Percentiles rank a stretch among this genome's conserved stretches.
Evolutionary conservation across 2,329 filamentous ascomycete species (phyloP).

Genomic region (Pseudocercospora eumusae): DNA sequence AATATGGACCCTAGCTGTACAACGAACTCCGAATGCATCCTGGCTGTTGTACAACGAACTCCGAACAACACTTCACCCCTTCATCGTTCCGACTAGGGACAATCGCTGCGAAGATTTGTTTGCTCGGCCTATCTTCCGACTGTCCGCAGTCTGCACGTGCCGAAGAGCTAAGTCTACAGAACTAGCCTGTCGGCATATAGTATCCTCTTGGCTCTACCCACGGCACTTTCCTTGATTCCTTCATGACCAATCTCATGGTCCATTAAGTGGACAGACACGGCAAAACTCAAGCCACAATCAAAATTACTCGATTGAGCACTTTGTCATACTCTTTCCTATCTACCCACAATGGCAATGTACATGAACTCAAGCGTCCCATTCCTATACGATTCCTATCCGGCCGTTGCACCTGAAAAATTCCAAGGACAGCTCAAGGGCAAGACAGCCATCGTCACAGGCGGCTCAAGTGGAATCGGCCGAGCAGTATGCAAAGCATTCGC

Average conservation of each 20-base stretch:
- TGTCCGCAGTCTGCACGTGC: not conserved
- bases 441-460: conserved; percentile 82
- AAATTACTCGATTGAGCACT: not conserved
- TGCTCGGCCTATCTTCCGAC: not conserved
- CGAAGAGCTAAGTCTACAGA: not conserved
- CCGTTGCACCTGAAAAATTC: not conserved
- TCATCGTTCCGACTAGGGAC: not conserved
- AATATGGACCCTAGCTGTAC: not conserved
- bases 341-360: not conserved
- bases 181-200: not conserved
- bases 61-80: not conserved
- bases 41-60: no score
- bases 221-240: not conserved
- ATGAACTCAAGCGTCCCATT: conserved; percentile 6
- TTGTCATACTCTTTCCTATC: not conserved
- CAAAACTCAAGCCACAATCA: not conserved
- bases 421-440: conserved; percentile 56
- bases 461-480: conserved; percentile 79
- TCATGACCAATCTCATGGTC: not conserved
- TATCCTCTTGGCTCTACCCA: not conserved
- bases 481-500: conserved; percentile 90
- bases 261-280: not conserved
- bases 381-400: not conserved
- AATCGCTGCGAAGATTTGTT: not conserved
- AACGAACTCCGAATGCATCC: no score